Percentiles rank a stretch among this genome's conserved stretches.
Conservation (phyloP, 2,329 filamentous ascomycete species). For the Aspergillus aculeatinus region DNA sequence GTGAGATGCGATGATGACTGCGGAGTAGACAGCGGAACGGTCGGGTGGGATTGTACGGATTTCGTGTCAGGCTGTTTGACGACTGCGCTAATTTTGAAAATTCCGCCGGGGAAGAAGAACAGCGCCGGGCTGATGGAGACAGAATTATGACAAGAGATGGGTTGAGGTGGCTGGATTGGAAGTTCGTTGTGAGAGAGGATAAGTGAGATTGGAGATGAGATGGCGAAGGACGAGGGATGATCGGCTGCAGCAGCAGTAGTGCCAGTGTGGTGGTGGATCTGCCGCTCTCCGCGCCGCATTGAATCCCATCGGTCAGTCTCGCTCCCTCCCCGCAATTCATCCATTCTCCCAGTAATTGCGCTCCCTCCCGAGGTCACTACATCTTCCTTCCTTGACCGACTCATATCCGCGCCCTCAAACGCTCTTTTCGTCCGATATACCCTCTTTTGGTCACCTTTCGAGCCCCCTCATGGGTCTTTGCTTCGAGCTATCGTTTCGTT, state of each 20-base stretch:
- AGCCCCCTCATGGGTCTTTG: slow-evolving; percentile 24
- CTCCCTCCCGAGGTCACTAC: slow-evolving; percentile 3
- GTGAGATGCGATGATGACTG: background rate
- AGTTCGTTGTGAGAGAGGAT: background rate
- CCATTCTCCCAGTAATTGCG: slow-evolving; percentile 8
- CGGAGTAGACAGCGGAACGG: background rate
- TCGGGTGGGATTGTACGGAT: background rate
- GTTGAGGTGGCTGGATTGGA: slow-evolving; percentile 2
- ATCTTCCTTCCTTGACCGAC: slow-evolving; percentile 6
- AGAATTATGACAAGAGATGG: background rate
- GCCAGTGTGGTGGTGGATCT: slow-evolving; percentile 11
- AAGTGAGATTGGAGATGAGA: slow-evolving; percentile 3
- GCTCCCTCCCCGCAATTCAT: slow-evolving; percentile 10
- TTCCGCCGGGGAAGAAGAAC: background rate
- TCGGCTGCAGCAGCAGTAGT: background rate
- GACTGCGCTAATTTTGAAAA: background rate
- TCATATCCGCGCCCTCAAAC: background rate
- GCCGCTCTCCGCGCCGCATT: slow-evolving; percentile 12
- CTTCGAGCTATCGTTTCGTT: slow-evolving; percentile 25
- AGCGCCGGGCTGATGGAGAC: background rate
- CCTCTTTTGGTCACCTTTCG: background rate
- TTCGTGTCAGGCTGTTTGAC: background rate
- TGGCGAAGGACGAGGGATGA: background rate
- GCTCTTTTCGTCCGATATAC: slow-evolving; percentile 12
- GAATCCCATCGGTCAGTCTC: background rate